These are phyloP conservation scores for Monosporascus cannonballus DNA, from an alignment of 2,329 filamentous ascomycete species.

Conservation along the genomic window DNA sequence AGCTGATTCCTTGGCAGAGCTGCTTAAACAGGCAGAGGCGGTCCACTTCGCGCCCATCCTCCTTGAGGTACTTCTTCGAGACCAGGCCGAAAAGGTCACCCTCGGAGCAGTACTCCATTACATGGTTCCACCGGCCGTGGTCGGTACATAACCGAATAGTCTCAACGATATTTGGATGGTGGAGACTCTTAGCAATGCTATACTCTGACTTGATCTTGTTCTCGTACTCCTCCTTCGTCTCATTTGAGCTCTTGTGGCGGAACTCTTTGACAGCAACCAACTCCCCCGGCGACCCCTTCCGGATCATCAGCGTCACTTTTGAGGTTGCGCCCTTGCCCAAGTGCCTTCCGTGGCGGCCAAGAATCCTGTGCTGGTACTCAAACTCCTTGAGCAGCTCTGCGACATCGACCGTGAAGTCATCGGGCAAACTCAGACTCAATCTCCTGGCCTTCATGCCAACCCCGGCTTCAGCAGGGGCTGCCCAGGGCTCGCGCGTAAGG, in stretches of 20 bases:
- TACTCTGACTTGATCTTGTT: conserved; percentile 90
- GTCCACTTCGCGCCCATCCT: conserved; percentile 59
- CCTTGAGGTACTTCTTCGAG: conserved; percentile 61
- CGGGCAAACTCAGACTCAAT: conserved; percentile 66
- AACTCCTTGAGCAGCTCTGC: conserved; percentile 65
- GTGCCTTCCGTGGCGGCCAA: conserved; percentile 66
- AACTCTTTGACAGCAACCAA: conserved; percentile 87
- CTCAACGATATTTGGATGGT: conserved; percentile 83
- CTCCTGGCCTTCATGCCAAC: conserved; percentile 74
- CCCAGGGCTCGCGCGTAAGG: conserved; percentile 46
- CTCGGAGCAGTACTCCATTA: conserved; percentile 86
- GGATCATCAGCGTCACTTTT: conserved; percentile 73
- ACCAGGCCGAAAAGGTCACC: conserved; percentile 76
- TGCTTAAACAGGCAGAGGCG: conserved; percentile 87
- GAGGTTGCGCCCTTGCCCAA: conserved; percentile 79
- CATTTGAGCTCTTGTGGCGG: conserved; percentile 61
- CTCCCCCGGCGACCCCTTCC: conserved; percentile 58
- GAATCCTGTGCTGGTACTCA: conserved; percentile 62
- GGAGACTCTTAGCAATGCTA: conserved; percentile 76
- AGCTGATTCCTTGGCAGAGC: conserved; percentile 72
- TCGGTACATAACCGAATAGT: conserved; percentile 71
- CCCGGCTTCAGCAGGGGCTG: conserved; percentile 60
- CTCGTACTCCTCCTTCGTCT: conserved; percentile 69
- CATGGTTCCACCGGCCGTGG: conserved; percentile 75
- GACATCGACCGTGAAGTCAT: conserved; percentile 67